phyloP scores from a whole-genome alignment of 768 basidiomycete genomes.

The Clavulina sp. region DNA sequence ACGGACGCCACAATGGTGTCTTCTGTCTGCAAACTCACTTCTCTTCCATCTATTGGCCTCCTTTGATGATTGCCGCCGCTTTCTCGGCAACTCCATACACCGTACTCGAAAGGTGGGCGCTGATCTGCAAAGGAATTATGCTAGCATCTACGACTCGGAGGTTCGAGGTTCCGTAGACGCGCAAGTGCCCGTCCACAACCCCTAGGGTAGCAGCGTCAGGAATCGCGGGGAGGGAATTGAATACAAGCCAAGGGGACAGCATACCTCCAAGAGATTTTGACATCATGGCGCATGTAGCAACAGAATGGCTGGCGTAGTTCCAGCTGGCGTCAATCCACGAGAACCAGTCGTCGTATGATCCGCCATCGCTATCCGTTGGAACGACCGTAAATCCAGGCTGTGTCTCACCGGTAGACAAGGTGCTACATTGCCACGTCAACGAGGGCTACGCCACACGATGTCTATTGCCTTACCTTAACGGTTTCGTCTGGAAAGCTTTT shows the following conservation, averaged over 20 bases:
- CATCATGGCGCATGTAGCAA: conserved; percentile 27
- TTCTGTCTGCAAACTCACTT: no score
- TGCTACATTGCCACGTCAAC: not conserved
- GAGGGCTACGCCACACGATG: not conserved
- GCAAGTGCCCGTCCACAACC: conserved; percentile 34
- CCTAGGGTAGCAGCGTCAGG: conserved; percentile 17
- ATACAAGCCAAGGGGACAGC: not conserved
- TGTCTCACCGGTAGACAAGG: conserved; percentile 26
- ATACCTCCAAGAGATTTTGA: conserved; percentile 18
- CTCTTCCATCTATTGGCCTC: not conserved
- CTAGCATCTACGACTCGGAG: conserved; percentile 43
- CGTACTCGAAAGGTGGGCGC: conserved; percentile 19
- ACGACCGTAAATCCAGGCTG: conserved; percentile 27
- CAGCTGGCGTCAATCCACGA: conserved; percentile 28
- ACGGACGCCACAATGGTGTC: no score
- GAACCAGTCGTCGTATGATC: conserved; percentile 30
- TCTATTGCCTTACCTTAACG: conserved; percentile 22
- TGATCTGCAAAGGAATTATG: conserved; percentile 33
- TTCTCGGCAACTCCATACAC: conserved; percentile 9
- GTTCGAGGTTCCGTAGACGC: conserved; percentile 44
- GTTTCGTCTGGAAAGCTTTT: conserved; percentile 24
- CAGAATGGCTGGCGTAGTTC: conserved; percentile 31
- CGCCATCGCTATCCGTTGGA: conserved; percentile 25
- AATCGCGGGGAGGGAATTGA: not conserved
- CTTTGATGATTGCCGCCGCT: conserved; percentile 3